Evolutionary conservation across 2,329 filamentous ascomycete genomes (phyloP).

Genomic region (Lasiodiplodia theobromae): DNA sequence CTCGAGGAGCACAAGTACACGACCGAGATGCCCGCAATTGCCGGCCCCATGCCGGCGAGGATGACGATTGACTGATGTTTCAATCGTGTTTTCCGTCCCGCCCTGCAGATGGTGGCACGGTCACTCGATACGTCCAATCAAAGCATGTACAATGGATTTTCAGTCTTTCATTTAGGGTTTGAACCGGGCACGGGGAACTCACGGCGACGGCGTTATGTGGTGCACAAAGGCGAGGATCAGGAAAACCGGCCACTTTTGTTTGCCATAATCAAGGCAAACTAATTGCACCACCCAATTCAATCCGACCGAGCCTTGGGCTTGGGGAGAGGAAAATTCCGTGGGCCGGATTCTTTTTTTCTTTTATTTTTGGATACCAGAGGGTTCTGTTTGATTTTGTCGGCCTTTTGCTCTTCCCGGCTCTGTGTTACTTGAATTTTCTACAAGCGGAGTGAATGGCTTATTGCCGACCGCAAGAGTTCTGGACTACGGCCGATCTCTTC

Average conservation of each 20-base stretch:
- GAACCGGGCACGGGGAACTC: slow-evolving; percentile 5
- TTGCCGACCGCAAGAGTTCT: slow-evolving; percentile 18
- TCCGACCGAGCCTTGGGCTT: slow-evolving; percentile 18
- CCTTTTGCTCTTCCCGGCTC: slow-evolving; percentile 18
- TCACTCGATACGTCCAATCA: slow-evolving; percentile 2
- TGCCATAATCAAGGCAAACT: slow-evolving; percentile 18
- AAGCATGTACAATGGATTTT: slow-evolving; percentile 26
- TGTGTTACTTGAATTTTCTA: slow-evolving; percentile 20
- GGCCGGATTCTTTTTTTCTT: slow-evolving; percentile 1
- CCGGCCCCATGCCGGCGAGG: slow-evolving; percentile 52
- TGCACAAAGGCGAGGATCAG: slow-evolving; percentile 26
- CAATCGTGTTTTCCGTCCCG: neutral
- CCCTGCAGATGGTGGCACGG: slow-evolving; percentile 14
- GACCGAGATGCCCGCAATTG: slow-evolving; percentile 57
- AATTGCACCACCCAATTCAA: slow-evolving; percentile 13
- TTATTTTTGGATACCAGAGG: slow-evolving; percentile 25
- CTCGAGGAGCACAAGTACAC: slow-evolving; percentile 59
- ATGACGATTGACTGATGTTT: slow-evolving; percentile 48
- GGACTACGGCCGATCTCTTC: slow-evolving; percentile 4
- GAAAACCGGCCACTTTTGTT: slow-evolving; percentile 6
- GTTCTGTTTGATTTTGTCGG: slow-evolving; percentile 13
- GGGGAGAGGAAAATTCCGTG: neutral
- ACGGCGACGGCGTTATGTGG: slow-evolving; percentile 26
- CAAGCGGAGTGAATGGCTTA: slow-evolving; percentile 3
- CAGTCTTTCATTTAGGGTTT: slow-evolving; percentile 8